Evolutionary conservation across 2,329 filamentous ascomycete species (phyloP).

Genomic region (Arthroderma uncinatum): DNA sequence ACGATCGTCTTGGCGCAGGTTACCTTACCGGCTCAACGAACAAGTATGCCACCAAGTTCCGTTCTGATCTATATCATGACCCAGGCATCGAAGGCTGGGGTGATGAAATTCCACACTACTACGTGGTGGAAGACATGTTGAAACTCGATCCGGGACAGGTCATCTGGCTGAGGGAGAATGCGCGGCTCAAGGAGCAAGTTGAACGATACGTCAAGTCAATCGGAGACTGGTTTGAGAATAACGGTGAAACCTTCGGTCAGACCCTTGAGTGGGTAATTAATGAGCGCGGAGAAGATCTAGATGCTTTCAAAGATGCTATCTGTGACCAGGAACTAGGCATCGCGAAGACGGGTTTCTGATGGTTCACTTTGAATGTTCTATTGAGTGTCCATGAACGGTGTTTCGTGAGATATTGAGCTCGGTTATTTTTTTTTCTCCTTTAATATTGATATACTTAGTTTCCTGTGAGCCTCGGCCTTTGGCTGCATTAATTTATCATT

Average conservation of each 20-base stretch:
- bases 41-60: constrained; percentile 38
- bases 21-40: constrained; percentile 14
- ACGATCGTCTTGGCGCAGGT: constrained; percentile 9
- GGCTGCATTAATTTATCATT: not conserved
- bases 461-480: not conserved
- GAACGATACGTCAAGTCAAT: constrained; percentile 42
- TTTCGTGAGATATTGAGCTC: not conserved
- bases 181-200: constrained; percentile 46
- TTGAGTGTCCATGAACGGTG: not conserved
- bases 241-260: constrained; percentile 51
- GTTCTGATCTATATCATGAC: constrained; percentile 40
- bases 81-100: constrained; percentile 52
- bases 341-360: constrained; percentile 13
- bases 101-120: constrained; percentile 53
- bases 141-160: constrained; percentile 52
- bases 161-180: constrained; percentile 46
- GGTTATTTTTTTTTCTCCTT: not conserved
- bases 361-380: not conserved
- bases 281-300: constrained; percentile 43
- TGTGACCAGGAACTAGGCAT: constrained; percentile 25
- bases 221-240: constrained; percentile 53
- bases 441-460: not conserved
- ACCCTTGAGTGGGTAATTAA: constrained; percentile 47
- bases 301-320: constrained; percentile 28
- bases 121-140: constrained; percentile 53